Percentiles rank a stretch among this genome's conserved stretches.
Conservation (phyloP, 1,139 yeast species). For the Meyerozyma carpophila region DNA sequence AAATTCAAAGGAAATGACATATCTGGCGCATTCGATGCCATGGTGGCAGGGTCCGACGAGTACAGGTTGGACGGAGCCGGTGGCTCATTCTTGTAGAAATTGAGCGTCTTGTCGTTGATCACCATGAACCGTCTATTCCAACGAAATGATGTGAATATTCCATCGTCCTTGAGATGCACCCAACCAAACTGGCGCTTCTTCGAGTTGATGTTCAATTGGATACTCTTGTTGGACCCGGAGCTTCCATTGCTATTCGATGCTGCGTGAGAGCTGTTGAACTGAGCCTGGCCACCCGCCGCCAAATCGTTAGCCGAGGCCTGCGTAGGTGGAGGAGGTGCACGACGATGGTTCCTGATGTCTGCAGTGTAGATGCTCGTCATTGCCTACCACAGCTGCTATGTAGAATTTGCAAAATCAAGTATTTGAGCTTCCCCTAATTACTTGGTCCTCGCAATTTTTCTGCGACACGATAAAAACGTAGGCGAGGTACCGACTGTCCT, state of each 20-base stretch:
- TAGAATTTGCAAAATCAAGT: background rate
- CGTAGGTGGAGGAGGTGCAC: conserved; percentile 43
- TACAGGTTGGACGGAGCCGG: conserved; percentile 8
- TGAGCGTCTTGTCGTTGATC: conserved; percentile 67
- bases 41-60: conserved; percentile 6
- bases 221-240: conserved; percentile 7
- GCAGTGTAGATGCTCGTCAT: conserved; percentile 47
- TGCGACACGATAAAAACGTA: conserved; percentile 1
- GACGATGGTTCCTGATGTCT: conserved; percentile 40
- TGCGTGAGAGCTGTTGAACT: conserved; percentile 2
- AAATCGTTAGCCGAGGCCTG: background rate
- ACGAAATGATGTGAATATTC: conserved; percentile 69
- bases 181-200: conserved; percentile 56
- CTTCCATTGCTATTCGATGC: conserved; percentile 2
- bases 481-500: background rate
- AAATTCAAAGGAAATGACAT: conserved; percentile 37
- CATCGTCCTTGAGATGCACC: conserved; percentile 91
- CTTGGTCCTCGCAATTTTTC: background rate
- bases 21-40: conserved; percentile 25
- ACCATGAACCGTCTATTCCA: conserved; percentile 90
- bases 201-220: conserved; percentile 20
- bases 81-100: conserved; percentile 68
- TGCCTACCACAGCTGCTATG: background rate
- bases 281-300: background rate
- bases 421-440: background rate